Conservation (phyloP, 331 rosid species). For the Acacia concinna region DNA sequence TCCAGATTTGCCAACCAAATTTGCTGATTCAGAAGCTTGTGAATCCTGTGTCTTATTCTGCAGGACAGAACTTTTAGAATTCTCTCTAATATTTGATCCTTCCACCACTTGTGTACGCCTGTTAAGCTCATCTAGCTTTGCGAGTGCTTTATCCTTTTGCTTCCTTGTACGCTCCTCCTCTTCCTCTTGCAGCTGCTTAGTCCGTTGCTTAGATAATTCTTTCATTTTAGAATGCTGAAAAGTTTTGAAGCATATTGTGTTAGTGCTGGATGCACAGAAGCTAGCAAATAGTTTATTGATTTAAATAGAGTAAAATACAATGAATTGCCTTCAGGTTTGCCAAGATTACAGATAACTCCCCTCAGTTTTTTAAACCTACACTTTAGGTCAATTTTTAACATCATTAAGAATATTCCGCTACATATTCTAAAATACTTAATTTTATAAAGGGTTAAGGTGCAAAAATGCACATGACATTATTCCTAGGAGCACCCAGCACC, state of each 20-base stretch:
- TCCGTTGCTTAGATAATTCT: constrained; percentile 75
- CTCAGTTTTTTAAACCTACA: neutral
- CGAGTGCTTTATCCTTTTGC: constrained; percentile 76
- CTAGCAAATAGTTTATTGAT: constrained; percentile 1
- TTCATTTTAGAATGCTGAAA: constrained; percentile 64
- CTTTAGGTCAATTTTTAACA: too few species aligned
- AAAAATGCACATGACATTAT: too few species aligned
- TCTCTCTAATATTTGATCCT: constrained; percentile 48
- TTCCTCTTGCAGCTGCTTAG: constrained; percentile 81
- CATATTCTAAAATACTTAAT: neutral
- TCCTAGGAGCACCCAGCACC: too few species aligned
- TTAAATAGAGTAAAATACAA: neutral
- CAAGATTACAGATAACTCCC: neutral
- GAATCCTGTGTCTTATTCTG: constrained; percentile 56
- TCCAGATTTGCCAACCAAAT: constrained; percentile 34
- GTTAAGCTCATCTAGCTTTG: constrained; percentile 78
- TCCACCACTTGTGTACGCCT: constrained; percentile 53
- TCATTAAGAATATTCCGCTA: neutral
- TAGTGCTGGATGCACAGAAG: constrained; percentile 28
- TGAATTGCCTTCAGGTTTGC: neutral
- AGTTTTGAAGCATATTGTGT: constrained; percentile 21
- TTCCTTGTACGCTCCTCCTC: constrained; percentile 82
- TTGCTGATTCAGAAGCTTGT: constrained; percentile 39
- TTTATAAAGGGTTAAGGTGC: too few species aligned
- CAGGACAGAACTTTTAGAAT: constrained; percentile 39